A percentile compares a stretch with the other conserved stretches of the same genome.
Conservation (phyloP, 2,329 filamentous ascomycete species). For the Hypoxylon sp. region DNA sequence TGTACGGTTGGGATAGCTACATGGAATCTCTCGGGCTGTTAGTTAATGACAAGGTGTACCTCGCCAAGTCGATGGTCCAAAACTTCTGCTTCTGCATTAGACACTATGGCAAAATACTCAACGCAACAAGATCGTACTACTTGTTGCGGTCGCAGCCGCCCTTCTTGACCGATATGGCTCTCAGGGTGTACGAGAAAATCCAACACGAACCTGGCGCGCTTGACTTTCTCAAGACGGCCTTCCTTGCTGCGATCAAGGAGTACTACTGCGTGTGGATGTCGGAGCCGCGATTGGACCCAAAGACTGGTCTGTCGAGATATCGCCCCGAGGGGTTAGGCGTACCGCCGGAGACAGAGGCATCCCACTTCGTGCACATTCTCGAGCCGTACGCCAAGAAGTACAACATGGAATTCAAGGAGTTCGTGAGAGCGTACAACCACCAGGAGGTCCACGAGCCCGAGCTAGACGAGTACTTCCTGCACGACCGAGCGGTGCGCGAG, state of each 20-base stretch:
- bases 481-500: conserved; percentile 95
- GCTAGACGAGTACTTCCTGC: conserved; percentile 94
- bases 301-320: conserved; percentile 87
- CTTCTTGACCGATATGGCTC: conserved; percentile 96
- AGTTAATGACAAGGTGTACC: conserved; percentile 84
- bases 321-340: conserved; percentile 87
- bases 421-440: conserved; percentile 90
- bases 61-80: conserved; percentile 93
- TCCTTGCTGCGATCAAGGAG: conserved; percentile 95
- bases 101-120: conserved; percentile 98
- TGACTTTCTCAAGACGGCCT: conserved; percentile 85
- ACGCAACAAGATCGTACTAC: conserved; percentile 97
- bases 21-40: conserved; percentile 95
- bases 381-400: conserved; percentile 88
- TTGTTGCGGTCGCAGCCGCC: conserved; percentile 94
- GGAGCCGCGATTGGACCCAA: conserved; percentile 81
- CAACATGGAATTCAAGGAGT: conserved; percentile 84
- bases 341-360: conserved; percentile 90
- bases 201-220: conserved; percentile 84
- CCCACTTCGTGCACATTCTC: conserved; percentile 87
- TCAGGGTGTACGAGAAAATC: conserved; percentile 94
- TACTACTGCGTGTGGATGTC: conserved; percentile 91
- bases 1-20: conserved; percentile 99
- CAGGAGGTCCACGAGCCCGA: conserved; percentile 84
- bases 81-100: conserved; percentile 99